A percentile compares a stretch with the other conserved stretches of the same genome.
These are phyloP conservation scores for Tulasnella sp. DNA, from an alignment of 768 basidiomycete species.

Conservation along the genomic window DNA sequence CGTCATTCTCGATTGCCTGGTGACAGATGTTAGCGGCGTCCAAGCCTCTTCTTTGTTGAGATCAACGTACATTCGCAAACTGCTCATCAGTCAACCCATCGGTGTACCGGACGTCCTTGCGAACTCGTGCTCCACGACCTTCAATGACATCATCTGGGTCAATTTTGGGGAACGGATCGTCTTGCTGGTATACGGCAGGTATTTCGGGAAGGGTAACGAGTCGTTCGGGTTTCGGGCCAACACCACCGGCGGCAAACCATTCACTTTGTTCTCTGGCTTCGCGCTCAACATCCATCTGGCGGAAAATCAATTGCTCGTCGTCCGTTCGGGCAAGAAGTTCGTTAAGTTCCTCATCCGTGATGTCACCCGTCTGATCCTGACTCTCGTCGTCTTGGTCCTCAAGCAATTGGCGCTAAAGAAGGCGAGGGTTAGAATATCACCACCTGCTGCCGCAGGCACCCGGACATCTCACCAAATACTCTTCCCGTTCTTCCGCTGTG, in stretches of 20 bases:
- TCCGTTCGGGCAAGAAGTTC: slow-evolving; percentile 87
- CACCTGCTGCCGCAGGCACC: neutral
- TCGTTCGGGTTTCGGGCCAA: slow-evolving; percentile 72
- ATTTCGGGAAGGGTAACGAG: slow-evolving; percentile 89
- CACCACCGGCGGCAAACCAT: slow-evolving; percentile 76
- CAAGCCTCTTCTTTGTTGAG: slow-evolving; percentile 15
- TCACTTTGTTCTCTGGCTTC: slow-evolving; percentile 63
- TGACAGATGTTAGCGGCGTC: neutral
- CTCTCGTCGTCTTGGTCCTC: slow-evolving; percentile 90
- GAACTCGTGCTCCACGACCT: slow-evolving; percentile 82
- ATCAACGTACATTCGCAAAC: slow-evolving; percentile 74
- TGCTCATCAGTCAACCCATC: slow-evolving; percentile 94
- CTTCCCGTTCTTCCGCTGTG: slow-evolving; percentile 96
- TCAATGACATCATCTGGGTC: slow-evolving; percentile 66
- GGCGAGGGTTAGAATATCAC: slow-evolving; percentile 26
- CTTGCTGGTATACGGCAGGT: slow-evolving; percentile 86
- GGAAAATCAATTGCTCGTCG: slow-evolving; percentile 74
- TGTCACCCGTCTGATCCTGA: slow-evolving; percentile 86
- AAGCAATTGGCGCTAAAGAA: slow-evolving; percentile 77
- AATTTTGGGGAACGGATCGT: slow-evolving; percentile 64
- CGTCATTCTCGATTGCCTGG: slow-evolving; percentile 42
- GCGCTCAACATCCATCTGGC: slow-evolving; percentile 79
- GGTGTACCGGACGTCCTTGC: slow-evolving; percentile 87
- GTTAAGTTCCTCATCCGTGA: slow-evolving; percentile 95
- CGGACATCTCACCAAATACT: slow-evolving; percentile 71